A percentile compares a stretch with the other conserved stretches of the same genome.
phyloP scores from a whole-genome alignment of 805 yeast species.

The Peterozyma xylosa region DNA sequence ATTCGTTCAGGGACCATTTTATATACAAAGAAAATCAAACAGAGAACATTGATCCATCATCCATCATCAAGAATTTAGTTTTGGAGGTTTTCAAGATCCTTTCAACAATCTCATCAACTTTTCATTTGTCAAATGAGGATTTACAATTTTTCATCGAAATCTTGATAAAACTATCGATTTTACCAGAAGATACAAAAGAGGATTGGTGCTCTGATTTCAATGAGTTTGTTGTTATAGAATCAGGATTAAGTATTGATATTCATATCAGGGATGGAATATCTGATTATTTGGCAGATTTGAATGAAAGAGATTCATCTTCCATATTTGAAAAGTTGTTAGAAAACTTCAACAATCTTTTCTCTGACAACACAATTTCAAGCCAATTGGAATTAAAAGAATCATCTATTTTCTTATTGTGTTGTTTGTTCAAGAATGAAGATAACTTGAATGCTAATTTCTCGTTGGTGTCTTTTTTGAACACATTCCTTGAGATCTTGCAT shows the following conservation, averaged over 20 bases:
- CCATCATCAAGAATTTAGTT: constrained; percentile 15
- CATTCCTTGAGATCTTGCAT: constrained; percentile 11
- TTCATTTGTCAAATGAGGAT: constrained; percentile 12
- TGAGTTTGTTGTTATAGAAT: constrained; percentile 61
- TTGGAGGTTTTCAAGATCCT: constrained; percentile 23
- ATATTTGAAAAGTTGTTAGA: constrained; percentile 16
- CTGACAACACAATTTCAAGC: background rate
- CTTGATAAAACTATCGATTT: constrained; percentile 28
- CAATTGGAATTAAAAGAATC: constrained; percentile 26
- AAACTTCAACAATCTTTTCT: constrained; percentile 9
- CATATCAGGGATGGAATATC: constrained; percentile 54
- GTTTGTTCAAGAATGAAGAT: constrained; percentile 33
- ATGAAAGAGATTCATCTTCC: constrained; percentile 27
- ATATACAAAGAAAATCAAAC: constrained; percentile 14
- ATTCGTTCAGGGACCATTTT: constrained; percentile 13
- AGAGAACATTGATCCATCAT: constrained; percentile 16
- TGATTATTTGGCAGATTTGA: constrained; percentile 47
- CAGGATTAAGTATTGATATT: constrained; percentile 54
- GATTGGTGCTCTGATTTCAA: constrained; percentile 60
- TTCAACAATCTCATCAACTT: constrained; percentile 13
- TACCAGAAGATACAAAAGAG: constrained; percentile 34
- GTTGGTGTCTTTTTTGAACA: constrained; percentile 16
- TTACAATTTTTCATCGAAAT: constrained; percentile 15
- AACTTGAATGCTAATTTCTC: constrained; percentile 14
- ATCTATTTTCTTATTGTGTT: constrained; percentile 28